Base-by-base conservation (phyloP, 805 yeast species). In the Scheffersomyces spartinae region DNA sequence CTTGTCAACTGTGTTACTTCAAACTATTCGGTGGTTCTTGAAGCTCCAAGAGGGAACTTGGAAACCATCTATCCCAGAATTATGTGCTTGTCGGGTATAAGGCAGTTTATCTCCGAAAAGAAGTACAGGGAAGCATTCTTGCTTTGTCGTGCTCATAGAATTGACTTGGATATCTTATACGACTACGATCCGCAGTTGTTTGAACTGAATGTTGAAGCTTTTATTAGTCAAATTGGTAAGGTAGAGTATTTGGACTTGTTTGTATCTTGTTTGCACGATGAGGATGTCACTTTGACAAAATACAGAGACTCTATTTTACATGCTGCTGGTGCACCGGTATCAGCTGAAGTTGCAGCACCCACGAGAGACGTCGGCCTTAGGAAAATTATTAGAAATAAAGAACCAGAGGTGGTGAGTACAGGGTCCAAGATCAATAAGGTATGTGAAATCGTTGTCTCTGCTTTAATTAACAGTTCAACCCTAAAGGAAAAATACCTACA, bases 61-160 rank as follows among this genome's bases (percentile, higher is more conserved):
- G 99, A 91, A 50, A 85, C 97, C 0, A 80, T 91, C 11, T 76
- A 73, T 42, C 98, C 99, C 9, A 68, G 98, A 48, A 80, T 91
- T 23, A 74, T 91, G 79, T 94, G 88, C 3, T 56, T 91, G 20
- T 68, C 81, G 8, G 91, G 78, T 13, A 93, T 91, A 14, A 68
- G 98, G 36, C 61, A 66, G 17, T 64, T 66, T 36, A 83, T 91
- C 33, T 59, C 65, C 17, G 53, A 59, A 1, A 60, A 52, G 30
- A 56, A 71, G 18, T 91, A 78, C 42, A 58, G 54, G 24, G 63
- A 62, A n/a, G 98, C 98, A 0, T 85, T 88, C 40, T 38, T 69
- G 22, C 68, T 76, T 6, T 91, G 97, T 56, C 72, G 96, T 35
- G 74, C 84, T 2, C 95, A 91, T 49, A 71, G 99, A 51, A 80